These are phyloP conservation scores for Aureobasidium sp. DNA, from an alignment of 2,329 filamentous ascomycete genomes.

Conservation along the genomic window DNA sequence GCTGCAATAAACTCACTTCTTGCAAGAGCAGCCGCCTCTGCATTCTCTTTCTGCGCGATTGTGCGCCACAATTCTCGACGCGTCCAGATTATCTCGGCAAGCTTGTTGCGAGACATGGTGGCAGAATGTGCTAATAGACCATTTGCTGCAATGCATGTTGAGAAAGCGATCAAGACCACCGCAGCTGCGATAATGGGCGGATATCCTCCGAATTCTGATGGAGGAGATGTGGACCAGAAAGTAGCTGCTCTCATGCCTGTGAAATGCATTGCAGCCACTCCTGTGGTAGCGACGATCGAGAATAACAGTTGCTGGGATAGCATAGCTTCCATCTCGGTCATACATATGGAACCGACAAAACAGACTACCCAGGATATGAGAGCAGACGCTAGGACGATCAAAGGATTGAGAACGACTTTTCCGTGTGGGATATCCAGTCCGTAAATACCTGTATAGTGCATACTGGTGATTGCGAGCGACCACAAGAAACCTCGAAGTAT, in stretches of 20 bases:
- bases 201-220: slow-evolving; percentile 34
- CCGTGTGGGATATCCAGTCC: slow-evolving; percentile 36
- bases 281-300: slow-evolving; percentile 34
- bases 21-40: slow-evolving; percentile 36
- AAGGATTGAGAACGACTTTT: slow-evolving; percentile 30
- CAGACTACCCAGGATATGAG: slow-evolving; percentile 40
- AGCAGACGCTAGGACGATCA: slow-evolving; percentile 34
- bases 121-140: slow-evolving; percentile 38
- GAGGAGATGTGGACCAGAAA: slow-evolving; percentile 33
- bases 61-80: slow-evolving; percentile 37
- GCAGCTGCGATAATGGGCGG: slow-evolving; percentile 35
- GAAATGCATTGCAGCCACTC: slow-evolving; percentile 42
- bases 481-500: slow-evolving; percentile 36
- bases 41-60: slow-evolving; percentile 39
- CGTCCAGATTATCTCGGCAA: slow-evolving; percentile 38
- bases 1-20: slow-evolving; percentile 40
- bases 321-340: slow-evolving; percentile 37
- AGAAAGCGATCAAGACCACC: slow-evolving; percentile 36
- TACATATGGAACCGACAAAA: slow-evolving; percentile 36
- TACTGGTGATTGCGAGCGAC: slow-evolving; percentile 37
- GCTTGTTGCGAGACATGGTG: slow-evolving; percentile 33
- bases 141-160: slow-evolving; percentile 40
- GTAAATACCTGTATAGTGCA: slow-evolving; percentile 39
- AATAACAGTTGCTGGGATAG: slow-evolving; percentile 37
- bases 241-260: slow-evolving; percentile 37